Evolutionary conservation across 2,329 filamentous ascomycete species (phyloP).

Genomic region (Sclerotinia glacialis): DNA sequence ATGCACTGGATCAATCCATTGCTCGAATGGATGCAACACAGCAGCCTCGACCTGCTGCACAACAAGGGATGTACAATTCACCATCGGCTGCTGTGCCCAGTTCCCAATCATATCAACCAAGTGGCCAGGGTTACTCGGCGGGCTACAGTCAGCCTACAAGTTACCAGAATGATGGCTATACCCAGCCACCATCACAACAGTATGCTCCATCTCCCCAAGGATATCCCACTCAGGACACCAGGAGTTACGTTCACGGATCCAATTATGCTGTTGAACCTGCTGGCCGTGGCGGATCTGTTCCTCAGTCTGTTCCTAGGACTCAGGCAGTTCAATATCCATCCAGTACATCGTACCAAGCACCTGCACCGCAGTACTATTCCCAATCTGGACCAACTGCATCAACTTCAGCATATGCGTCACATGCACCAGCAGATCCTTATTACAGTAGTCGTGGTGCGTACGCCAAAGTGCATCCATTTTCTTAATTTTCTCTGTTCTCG

Average conservation of each 20-base stretch:
- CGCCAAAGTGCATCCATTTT: conserved; percentile 33
- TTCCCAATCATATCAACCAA: conserved; percentile 23
- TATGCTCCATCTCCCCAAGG: conserved; percentile 21
- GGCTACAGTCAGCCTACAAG: conserved; percentile 26
- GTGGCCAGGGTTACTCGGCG: conserved; percentile 32
- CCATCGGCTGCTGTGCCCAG: conserved; percentile 24
- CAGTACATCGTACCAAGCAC: conserved; percentile 25
- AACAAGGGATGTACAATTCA: conserved; percentile 30
- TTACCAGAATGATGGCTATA: conserved; percentile 33
- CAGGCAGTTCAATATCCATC: conserved; percentile 25
- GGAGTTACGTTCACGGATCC: conserved; percentile 36
- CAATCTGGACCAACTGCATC: conserved; percentile 39
- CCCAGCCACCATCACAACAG: conserved; percentile 21
- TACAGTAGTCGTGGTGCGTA: conserved; percentile 60
- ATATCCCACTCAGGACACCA: conserved; percentile 32
- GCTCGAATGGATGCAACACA: conserved; percentile 40
- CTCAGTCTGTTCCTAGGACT: conserved; percentile 25
- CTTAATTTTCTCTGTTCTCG: conserved; percentile 23
- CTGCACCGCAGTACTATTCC: conserved; percentile 31
- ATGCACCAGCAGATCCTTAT: conserved; percentile 50
- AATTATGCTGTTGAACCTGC: conserved; percentile 30
- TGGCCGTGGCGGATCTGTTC: conserved; percentile 23
- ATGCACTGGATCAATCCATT: conserved; percentile 40
- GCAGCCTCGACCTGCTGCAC: conserved; percentile 24
- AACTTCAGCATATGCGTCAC: conserved; percentile 41